Conservation (phyloP, 306 rosid species). For the Gastrolobium villosum region DNA sequence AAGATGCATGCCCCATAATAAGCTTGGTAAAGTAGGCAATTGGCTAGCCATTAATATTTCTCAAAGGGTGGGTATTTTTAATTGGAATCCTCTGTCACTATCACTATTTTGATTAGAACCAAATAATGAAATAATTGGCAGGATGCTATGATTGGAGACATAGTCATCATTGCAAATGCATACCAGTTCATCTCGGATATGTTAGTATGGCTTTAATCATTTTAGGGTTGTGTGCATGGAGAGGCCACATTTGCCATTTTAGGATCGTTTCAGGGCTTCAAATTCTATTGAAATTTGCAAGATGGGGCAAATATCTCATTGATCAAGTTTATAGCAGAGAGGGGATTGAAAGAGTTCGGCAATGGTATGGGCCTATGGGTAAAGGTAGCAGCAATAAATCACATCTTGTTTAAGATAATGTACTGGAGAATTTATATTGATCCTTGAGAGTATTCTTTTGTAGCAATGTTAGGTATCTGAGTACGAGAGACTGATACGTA, state of each 20-base stretch:
- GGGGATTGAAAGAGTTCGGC: neutral
- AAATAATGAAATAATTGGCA: neutral
- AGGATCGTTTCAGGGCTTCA: neutral
- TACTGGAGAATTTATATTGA: too few relatives aligned
- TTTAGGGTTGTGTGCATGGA: too few relatives aligned
- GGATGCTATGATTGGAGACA: neutral
- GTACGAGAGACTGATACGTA: constrained; percentile 7
- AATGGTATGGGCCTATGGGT: neutral
- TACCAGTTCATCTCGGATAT: neutral
- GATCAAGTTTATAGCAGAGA: too few relatives aligned
- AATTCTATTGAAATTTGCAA: neutral
- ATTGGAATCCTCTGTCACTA: neutral
- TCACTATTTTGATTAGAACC: neutral
- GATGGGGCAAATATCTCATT: neutral
- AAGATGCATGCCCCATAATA: neutral
- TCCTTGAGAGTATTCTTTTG: too few relatives aligned
- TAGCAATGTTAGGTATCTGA: neutral
- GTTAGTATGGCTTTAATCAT: neutral
- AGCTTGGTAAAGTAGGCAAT: neutral
- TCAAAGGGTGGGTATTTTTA: neutral
- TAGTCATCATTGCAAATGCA: neutral
- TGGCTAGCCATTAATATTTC: neutral
- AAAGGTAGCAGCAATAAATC: too few relatives aligned
- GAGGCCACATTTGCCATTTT: neutral
- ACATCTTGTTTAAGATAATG: too few relatives aligned